These are phyloP conservation scores for Blastobotrys chiropterorum DNA, from an alignment of 805 yeast species.

Conservation along the genomic window DNA sequence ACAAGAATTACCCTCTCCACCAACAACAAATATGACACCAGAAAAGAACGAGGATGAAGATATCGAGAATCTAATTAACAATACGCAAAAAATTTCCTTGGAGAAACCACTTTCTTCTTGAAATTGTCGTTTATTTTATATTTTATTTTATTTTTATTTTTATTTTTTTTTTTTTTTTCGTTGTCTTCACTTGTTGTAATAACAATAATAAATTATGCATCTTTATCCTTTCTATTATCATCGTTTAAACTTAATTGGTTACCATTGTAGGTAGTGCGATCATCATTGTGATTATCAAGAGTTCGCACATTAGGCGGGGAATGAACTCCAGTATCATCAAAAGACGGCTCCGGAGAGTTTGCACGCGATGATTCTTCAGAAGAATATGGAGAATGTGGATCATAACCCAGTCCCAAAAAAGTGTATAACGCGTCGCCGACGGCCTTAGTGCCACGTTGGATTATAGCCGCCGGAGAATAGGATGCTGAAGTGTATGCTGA, in stretches of 20 bases:
- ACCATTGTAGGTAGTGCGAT: slow-evolving; percentile 50
- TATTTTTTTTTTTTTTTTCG: too few species aligned
- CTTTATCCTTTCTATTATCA: slow-evolving; percentile 29
- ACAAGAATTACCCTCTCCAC: slow-evolving; percentile 5
- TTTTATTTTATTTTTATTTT: too few species aligned
- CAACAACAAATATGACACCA: background rate
- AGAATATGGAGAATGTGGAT: slow-evolving; percentile 1
- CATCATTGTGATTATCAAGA: slow-evolving; percentile 23
- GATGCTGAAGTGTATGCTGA: slow-evolving; percentile 23
- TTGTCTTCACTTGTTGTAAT: too few species aligned
- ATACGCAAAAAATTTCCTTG: background rate
- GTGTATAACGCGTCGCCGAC: slow-evolving; percentile 23
- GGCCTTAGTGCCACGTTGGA: slow-evolving; percentile 14
- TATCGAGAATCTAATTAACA: background rate
- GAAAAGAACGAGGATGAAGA: slow-evolving; percentile 1
- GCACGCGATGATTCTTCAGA: slow-evolving; percentile 5
- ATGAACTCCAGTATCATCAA: background rate
- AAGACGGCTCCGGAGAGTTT: background rate
- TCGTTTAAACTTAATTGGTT: slow-evolving; percentile 49
- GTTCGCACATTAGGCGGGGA: background rate
- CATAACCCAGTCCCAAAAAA: slow-evolving; percentile 7
- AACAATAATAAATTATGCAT: background rate
- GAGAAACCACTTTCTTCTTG: background rate
- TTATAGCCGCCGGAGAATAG: slow-evolving; percentile 10
- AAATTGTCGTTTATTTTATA: too few species aligned